A percentile compares a stretch with the other conserved stretches of the same genome.
These are phyloP conservation scores for Ophiostoma angusticollis DNA, from an alignment of 2,329 filamentous ascomycete species.

Conservation along the genomic window DNA sequence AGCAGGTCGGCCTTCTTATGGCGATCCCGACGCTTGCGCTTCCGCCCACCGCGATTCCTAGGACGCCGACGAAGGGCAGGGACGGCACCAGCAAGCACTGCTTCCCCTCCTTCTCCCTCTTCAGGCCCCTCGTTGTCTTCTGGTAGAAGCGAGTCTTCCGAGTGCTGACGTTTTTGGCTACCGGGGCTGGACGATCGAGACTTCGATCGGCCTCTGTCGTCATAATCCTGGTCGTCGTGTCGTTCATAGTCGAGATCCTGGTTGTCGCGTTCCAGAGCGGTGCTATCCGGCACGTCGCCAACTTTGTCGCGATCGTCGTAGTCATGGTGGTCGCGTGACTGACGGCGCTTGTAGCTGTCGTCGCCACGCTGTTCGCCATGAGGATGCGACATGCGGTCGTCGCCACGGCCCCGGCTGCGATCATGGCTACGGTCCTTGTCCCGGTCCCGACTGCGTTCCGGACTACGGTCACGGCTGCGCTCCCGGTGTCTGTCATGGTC, in stretches of 20 bases:
- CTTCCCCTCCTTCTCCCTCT: not conserved
- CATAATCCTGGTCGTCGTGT: conserved; percentile 5
- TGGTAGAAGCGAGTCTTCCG: conserved; percentile 1
- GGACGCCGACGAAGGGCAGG: conserved; percentile 8
- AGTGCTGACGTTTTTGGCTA: conserved; percentile 6
- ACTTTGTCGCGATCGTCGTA: not conserved
- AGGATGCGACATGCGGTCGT: conserved; percentile 14
- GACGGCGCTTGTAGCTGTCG: not conserved
- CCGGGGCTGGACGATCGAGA: conserved; percentile 14
- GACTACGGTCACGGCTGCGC: conserved; percentile 16
- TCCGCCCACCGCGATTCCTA: conserved; percentile 7
- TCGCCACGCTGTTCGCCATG: not conserved
- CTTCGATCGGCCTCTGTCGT: conserved; percentile 7
- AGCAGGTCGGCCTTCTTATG: not conserved
- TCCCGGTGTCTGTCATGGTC: conserved; percentile 26
- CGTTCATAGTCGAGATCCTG: conserved; percentile 9
- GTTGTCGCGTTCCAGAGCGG: not conserved
- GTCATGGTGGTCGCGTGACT: not conserved
- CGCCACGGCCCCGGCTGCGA: conserved; percentile 21
- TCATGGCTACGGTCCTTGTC: conserved; percentile 15
- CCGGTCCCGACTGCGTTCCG: conserved; percentile 22
- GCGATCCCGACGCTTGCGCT: conserved; percentile 6
- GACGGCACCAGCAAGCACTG: not conserved
- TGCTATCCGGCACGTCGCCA: not conserved
- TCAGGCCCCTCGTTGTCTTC: not conserved